These are phyloP conservation scores for Aspergillus aculeatinus DNA, from an alignment of 2,329 filamentous ascomycete species.

Conservation along the genomic window DNA sequence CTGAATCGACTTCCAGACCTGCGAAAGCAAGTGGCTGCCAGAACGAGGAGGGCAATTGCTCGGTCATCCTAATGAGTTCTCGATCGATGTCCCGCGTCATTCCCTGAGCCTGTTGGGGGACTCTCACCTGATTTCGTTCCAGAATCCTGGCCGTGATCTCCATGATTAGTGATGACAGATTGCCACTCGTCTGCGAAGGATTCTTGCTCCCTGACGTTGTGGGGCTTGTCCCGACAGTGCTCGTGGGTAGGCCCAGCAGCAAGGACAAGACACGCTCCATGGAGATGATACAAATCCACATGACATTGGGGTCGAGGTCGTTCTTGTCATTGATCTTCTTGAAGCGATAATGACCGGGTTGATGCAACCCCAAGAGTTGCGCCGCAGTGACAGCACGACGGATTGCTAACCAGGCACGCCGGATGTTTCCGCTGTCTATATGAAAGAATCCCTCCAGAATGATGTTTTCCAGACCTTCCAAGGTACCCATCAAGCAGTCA, in stretches of 20 bases:
- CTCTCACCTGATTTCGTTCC: not conserved
- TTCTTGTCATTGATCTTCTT: not conserved
- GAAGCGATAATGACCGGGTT: slow-evolving; percentile 16
- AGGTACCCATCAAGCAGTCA: slow-evolving; percentile 37
- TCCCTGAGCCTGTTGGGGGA: slow-evolving; percentile 48
- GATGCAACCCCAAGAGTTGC: slow-evolving; percentile 46
- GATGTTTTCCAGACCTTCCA: slow-evolving; percentile 47
- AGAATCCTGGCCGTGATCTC: slow-evolving; percentile 38
- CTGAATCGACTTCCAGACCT: slow-evolving; percentile 1
- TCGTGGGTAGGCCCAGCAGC: slow-evolving; percentile 44
- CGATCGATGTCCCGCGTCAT: slow-evolving; percentile 28
- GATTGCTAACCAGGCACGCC: slow-evolving; percentile 39
- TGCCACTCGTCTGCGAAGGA: slow-evolving; percentile 45
- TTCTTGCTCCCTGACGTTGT: slow-evolving; percentile 19
- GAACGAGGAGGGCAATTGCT: slow-evolving; percentile 46
- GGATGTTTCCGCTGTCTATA: slow-evolving; percentile 42
- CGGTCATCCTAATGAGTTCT: slow-evolving; percentile 44
- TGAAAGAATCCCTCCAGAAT: slow-evolving; percentile 44
- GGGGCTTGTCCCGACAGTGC: slow-evolving; percentile 51
- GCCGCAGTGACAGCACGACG: slow-evolving; percentile 43
- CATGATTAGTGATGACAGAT: slow-evolving; percentile 39
- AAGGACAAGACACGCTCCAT: slow-evolving; percentile 42
- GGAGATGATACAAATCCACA: slow-evolving; percentile 44
- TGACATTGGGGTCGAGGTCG: slow-evolving; percentile 18
- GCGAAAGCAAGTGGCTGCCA: slow-evolving; percentile 40